phyloP scores from a whole-genome alignment of 495 filamentous ascomycete species.

The Aspergillus leporis region DNA sequence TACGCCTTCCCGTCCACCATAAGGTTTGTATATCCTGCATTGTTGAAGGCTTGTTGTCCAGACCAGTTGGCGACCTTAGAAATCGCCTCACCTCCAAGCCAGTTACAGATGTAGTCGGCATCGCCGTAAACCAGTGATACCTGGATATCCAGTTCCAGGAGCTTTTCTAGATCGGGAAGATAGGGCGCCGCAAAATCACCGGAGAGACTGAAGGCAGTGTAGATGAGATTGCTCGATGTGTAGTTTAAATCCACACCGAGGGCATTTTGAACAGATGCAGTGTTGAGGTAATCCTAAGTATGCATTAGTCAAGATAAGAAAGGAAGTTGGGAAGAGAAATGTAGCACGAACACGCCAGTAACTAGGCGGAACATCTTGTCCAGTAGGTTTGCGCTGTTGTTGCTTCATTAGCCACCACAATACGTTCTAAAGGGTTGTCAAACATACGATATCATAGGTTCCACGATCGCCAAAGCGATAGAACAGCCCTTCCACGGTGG shows the following conservation, averaged over 20 bases:
- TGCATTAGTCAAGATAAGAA: constrained; percentile 56
- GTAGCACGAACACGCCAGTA: neutral
- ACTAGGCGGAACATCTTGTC: neutral
- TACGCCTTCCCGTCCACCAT: constrained; percentile 40
- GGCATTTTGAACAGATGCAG: constrained; percentile 49
- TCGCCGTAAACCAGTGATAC: constrained; percentile 69
- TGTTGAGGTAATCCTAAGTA: constrained; percentile 4
- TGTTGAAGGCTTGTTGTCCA: constrained; percentile 37
- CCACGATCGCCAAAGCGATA: neutral
- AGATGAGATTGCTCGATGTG: constrained; percentile 54
- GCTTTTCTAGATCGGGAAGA: constrained; percentile 52
- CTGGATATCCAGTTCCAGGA: constrained; percentile 56
- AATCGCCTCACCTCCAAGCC: constrained; percentile 44
- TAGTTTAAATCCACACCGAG: constrained; percentile 67
- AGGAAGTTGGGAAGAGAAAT: constrained; percentile 61
- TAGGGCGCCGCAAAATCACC: constrained; percentile 48
- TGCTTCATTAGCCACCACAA: neutral
- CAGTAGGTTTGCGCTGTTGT: neutral
- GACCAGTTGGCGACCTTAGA: constrained; percentile 42
- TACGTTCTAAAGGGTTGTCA: neutral
- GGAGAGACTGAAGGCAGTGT: constrained; percentile 54
- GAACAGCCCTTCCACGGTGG: constrained; percentile 20
- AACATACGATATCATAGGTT: neutral
- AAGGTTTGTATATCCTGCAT: constrained; percentile 50
- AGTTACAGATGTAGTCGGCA: constrained; percentile 58